These are phyloP conservation scores for Fusarium drepaniforme DNA, from an alignment of 2,329 filamentous ascomycete species.

Conservation along the genomic window DNA sequence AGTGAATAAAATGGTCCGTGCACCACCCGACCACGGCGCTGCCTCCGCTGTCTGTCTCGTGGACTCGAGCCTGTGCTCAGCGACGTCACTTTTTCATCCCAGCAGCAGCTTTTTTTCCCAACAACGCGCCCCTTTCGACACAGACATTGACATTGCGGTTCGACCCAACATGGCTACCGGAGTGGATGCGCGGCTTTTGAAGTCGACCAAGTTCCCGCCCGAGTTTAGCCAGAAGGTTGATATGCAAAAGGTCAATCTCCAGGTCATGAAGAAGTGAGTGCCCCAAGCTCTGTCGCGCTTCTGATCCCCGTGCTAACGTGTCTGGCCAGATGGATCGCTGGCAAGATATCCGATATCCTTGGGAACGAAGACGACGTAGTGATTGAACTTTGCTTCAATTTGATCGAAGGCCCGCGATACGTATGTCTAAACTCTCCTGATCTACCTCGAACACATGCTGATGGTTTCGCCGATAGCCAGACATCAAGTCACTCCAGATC, in stretches of 20 bases:
- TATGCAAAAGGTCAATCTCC: conserved; percentile 95
- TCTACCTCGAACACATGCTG: conserved; percentile 39
- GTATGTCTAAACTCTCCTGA: conserved; percentile 64
- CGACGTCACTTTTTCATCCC: conserved; percentile 49
- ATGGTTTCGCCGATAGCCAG: conserved; percentile 71
- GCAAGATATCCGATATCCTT: conserved; percentile 87
- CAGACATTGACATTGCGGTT: conserved; percentile 30
- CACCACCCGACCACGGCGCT: conserved; percentile 5
- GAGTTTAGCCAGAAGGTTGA: conserved; percentile 97
- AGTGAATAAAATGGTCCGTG: conserved; percentile 26
- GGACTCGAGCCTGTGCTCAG: conserved; percentile 17
- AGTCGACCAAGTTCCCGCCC: conserved; percentile 91
- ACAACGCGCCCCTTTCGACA: conserved; percentile 32
- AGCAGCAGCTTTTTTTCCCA: conserved; percentile 35
- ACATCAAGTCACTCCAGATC: conserved; percentile 96
- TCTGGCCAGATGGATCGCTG: conserved; percentile 86
- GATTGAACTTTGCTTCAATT: conserved; percentile 82
- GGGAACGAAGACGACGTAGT: conserved; percentile 97
- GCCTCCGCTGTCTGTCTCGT: neutral
- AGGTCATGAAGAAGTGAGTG: conserved; percentile 95
- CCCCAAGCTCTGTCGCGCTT: neutral
- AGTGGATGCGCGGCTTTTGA: conserved; percentile 89
- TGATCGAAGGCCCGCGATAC: conserved; percentile 79
- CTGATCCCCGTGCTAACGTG: conserved; percentile 27
- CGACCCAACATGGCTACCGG: conserved; percentile 77